Evolutionary conservation across 2,329 filamentous ascomycete species (phyloP).

Genomic region (Curvularia sp.): DNA sequence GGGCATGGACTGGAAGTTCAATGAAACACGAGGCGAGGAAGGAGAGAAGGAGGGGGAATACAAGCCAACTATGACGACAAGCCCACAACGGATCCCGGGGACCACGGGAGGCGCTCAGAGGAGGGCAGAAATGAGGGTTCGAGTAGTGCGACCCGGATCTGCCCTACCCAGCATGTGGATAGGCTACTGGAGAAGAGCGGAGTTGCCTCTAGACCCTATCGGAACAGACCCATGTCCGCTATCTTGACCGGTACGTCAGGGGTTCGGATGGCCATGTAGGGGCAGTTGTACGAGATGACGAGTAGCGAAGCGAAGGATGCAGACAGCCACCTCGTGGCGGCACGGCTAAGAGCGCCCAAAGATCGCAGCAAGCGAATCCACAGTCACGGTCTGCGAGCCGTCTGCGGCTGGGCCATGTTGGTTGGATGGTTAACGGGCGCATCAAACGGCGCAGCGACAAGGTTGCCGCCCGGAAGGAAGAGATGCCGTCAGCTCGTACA

Average conservation of each 20-base stretch:
- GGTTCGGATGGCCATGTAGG: constrained; percentile 3
- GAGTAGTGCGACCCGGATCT: constrained; percentile 25
- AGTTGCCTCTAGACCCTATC: constrained; percentile 13
- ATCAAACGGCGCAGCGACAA: constrained; percentile 30
- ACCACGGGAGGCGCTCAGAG: constrained; percentile 15
- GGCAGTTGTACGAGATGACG: constrained; percentile 7
- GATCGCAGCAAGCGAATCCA: constrained; percentile 20
- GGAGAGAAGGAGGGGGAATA: background rate
- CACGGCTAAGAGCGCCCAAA: constrained; percentile 13
- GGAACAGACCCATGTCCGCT: constrained; percentile 6
- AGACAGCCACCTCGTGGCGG: constrained; percentile 17
- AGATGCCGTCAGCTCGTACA: constrained; percentile 29
- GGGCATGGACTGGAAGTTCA: background rate
- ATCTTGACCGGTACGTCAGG: constrained; percentile 14
- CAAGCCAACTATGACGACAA: constrained; percentile 4
- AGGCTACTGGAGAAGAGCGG: constrained; percentile 27
- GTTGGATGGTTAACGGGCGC: constrained; percentile 30
- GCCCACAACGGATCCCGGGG: constrained; percentile 19
- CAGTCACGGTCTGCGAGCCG: constrained; percentile 14
- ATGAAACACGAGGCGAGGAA: constrained; percentile 12
- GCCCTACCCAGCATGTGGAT: constrained; percentile 17
- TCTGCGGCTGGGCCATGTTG: constrained; percentile 14
- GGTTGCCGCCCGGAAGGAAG: constrained; percentile 25
- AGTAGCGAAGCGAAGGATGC: constrained; percentile 7
- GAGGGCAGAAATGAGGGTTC: constrained; percentile 22